Conservation (phyloP, 139 green algal genomes). For the Chlorella sp. region DNA sequence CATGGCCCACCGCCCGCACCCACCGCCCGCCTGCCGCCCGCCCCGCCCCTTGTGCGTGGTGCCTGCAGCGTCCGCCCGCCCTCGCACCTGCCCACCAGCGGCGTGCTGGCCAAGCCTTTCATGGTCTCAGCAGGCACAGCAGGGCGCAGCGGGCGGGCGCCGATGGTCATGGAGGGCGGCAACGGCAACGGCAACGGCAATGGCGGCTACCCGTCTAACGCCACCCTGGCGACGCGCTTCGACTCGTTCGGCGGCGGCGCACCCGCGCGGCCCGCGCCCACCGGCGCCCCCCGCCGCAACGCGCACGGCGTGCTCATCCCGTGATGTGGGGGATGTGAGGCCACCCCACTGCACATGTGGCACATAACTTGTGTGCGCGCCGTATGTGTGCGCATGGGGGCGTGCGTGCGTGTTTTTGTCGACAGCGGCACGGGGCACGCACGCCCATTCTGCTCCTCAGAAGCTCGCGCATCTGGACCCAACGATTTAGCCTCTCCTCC, state of each 20-base stretch:
- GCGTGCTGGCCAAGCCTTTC: conserved; percentile 23
- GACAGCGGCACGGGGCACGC: too few relatives aligned
- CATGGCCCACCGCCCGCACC: background rate
- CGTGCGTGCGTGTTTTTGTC: too few relatives aligned
- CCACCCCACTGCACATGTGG: too few relatives aligned
- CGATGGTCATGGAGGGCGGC: conserved; percentile 23
- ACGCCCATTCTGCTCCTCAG: too few relatives aligned
- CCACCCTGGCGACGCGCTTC: conserved; percentile 14
- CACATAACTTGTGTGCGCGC: too few relatives aligned
- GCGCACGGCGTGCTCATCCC: conserved; percentile 37
- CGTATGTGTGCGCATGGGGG: too few relatives aligned
- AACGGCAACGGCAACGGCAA: background rate
- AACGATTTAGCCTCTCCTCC: too few relatives aligned
- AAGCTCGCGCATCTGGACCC: too few relatives aligned
- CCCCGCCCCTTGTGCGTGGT: background rate
- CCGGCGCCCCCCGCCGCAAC: conserved; percentile 26
- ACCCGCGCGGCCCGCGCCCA: background rate
- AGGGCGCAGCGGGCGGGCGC: background rate
- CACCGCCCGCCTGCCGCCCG: background rate
- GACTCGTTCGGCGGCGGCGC: background rate
- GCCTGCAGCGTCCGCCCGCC: conserved; percentile 1
- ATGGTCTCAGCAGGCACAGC: conserved; percentile 1
- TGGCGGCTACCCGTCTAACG: background rate
- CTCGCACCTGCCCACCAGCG: conserved; percentile 19
- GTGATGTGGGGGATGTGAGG: background rate